These are phyloP conservation scores for Dothiorella sarmentorum DNA, from an alignment of 2,329 filamentous ascomycete species.

Conservation along the genomic window DNA sequence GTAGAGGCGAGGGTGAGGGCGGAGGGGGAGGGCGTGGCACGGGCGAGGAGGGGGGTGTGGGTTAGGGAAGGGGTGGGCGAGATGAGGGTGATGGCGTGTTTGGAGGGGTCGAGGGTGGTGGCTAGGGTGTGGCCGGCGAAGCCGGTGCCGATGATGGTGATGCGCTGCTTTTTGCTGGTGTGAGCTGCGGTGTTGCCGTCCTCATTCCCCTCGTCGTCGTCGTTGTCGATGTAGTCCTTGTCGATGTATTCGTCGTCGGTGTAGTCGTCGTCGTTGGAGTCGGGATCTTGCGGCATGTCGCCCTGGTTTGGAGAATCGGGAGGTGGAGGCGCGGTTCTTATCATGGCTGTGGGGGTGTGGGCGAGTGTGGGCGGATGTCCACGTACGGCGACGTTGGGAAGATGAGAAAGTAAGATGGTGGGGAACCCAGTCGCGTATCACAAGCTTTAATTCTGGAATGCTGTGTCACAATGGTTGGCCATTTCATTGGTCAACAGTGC, in stretches of 20 bases:
- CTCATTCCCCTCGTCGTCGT: neutral
- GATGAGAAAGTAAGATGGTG: conserved; percentile 1
- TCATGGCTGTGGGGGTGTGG: neutral
- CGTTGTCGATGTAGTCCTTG: conserved; percentile 3
- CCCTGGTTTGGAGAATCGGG: neutral
- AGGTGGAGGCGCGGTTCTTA: neutral
- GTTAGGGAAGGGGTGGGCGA: conserved; percentile 43
- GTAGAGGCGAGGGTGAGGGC: conserved; percentile 46
- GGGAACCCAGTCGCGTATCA: conserved; percentile 7
- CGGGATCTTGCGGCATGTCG: neutral
- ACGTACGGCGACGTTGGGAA: neutral
- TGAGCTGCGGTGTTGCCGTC: neutral
- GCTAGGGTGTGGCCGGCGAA: conserved; percentile 42
- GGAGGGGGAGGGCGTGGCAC: conserved; percentile 44
- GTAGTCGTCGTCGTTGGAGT: neutral
- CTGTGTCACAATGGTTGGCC: neutral
- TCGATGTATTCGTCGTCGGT: conserved; percentile 5
- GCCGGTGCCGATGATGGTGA: conserved; percentile 40
- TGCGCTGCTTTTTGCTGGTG: conserved; percentile 1
- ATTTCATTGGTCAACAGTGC: neutral
- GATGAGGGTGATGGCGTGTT: conserved; percentile 41
- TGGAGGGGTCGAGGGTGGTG: conserved; percentile 34
- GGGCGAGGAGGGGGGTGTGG: conserved; percentile 43
- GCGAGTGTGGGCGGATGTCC: neutral
- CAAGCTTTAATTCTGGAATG: neutral